phyloP scores from a whole-genome alignment of 129 eudicot species.

The Escallonia herrerae region DNA sequence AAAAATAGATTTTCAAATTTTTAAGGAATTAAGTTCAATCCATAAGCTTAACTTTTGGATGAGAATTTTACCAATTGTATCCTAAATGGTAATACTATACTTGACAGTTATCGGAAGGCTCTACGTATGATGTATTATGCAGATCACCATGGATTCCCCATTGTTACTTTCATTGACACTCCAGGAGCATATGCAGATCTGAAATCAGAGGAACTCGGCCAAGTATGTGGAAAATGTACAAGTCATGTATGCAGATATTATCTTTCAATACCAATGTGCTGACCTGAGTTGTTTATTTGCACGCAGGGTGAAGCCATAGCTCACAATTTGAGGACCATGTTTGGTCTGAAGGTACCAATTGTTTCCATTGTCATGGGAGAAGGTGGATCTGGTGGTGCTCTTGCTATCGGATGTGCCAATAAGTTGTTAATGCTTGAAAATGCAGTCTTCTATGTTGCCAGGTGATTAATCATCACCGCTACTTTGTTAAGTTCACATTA shows the following conservation, averaged over 20 bases:
- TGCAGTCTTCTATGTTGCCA: constrained; percentile 87
- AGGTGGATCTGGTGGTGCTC: constrained; percentile 94
- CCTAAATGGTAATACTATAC: constrained; percentile 7
- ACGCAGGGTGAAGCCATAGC: constrained; percentile 95
- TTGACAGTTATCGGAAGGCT: constrained; percentile 68
- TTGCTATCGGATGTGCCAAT: constrained; percentile 80
- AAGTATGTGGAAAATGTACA: constrained; percentile 42
- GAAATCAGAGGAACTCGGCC: constrained; percentile 76
- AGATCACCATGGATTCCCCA: constrained; percentile 96
- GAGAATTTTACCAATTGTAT: neutral
- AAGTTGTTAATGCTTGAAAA: constrained; percentile 76
- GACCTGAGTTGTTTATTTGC: constrained; percentile 8
- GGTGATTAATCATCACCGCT: constrained; percentile 31
- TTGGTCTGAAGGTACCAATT: constrained; percentile 82
- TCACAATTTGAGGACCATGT: constrained; percentile 74
- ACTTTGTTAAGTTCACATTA: no score
- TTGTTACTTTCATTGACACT: constrained; percentile 85
- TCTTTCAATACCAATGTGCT: neutral
- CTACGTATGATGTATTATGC: constrained; percentile 88
- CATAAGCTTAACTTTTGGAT: neutral
- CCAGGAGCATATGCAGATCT: constrained; percentile 97
- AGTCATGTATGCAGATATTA: neutral
- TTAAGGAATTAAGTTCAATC: neutral
- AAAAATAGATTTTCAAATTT: neutral
- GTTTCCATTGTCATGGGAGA: constrained; percentile 82